These are phyloP conservation scores for Calonectria ilicicola DNA, from an alignment of 2,329 filamentous ascomycete genomes.

Conservation along the genomic window DNA sequence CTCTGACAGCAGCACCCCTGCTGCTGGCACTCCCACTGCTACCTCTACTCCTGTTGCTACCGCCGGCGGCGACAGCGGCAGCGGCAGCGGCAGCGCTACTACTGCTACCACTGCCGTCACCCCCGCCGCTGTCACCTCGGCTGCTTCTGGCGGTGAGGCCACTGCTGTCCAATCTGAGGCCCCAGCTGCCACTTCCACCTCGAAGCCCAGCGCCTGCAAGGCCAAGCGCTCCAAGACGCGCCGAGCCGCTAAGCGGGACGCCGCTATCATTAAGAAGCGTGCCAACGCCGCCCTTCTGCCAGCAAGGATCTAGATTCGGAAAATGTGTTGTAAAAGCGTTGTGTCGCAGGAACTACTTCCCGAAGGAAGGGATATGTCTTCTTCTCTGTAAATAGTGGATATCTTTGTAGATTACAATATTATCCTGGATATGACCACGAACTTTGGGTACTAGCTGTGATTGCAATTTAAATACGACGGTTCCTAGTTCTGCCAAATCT, in stretches of 20 bases:
- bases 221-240: conserved; percentile 22
- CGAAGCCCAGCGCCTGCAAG: conserved; percentile 31
- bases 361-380: conserved; percentile 28
- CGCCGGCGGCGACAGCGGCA: not conserved
- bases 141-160: conserved; percentile 25
- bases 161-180: conserved; percentile 11
- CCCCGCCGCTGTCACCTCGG: conserved; percentile 18
- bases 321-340: conserved; percentile 13
- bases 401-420: conserved; percentile 17
- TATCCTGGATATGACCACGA: conserved; percentile 6
- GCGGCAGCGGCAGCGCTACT: not conserved
- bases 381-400: conserved; percentile 43
- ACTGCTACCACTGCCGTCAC: conserved; percentile 28
- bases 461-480: not conserved
- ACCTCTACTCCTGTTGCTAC: conserved; percentile 21
- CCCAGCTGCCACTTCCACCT: conserved; percentile 15
- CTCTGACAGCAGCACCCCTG: conserved; percentile 16
- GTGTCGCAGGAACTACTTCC: conserved; percentile 21
- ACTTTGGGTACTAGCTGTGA: not conserved
- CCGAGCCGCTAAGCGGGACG: conserved; percentile 23
- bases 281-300: conserved; percentile 2
- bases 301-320: not conserved
- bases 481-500: not conserved
- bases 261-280: not conserved
- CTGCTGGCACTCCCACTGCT: conserved; percentile 9